These are phyloP conservation scores for Mrakia blollopis DNA, from an alignment of 768 basidiomycete genomes.

Conservation along the genomic window DNA sequence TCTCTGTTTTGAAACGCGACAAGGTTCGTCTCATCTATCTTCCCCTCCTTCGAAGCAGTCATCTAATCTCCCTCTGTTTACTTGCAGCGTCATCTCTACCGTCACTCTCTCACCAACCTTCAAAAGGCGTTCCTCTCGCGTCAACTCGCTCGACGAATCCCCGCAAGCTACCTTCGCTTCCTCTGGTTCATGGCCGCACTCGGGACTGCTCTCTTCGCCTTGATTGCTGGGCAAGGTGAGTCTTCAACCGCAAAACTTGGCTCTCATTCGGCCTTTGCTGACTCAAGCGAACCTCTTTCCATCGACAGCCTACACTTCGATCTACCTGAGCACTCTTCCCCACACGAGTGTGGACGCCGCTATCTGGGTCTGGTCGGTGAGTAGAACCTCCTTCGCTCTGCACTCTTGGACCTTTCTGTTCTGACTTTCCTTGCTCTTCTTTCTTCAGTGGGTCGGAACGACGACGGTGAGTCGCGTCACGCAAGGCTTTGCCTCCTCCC, in stretches of 20 bases:
- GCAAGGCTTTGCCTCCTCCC: too few species aligned
- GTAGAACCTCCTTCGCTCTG: too few species aligned
- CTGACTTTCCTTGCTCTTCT: too few species aligned
- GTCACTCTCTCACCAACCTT: conserved; percentile 36
- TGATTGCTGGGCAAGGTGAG: conserved; percentile 48
- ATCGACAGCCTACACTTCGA: conserved; percentile 44
- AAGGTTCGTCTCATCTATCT: conserved; percentile 28
- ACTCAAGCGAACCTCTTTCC: background rate
- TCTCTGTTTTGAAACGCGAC: conserved; percentile 47
- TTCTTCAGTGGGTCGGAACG: conserved; percentile 42
- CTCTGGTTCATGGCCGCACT: conserved; percentile 48
- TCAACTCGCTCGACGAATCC: conserved; percentile 43
- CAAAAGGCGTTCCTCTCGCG: conserved; percentile 42
- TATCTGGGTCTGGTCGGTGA: conserved; percentile 45
- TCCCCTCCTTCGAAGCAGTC: background rate
- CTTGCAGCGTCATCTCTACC: conserved; percentile 41
- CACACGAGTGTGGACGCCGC: conserved; percentile 47
- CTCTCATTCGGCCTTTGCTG: background rate
- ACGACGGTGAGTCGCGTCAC: conserved; percentile 34
- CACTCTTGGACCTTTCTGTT: too few species aligned
- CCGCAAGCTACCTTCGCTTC: conserved; percentile 47
- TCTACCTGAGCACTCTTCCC: conserved; percentile 47
- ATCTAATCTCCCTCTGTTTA: background rate
- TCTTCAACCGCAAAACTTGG: background rate
- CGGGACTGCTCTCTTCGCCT: conserved; percentile 45